Evolutionary conservation across 345 rosid genomes (phyloP), one percentile per base, ranked within the genome.

Genomic region (Eucalyptus erythrocorys): DNA sequence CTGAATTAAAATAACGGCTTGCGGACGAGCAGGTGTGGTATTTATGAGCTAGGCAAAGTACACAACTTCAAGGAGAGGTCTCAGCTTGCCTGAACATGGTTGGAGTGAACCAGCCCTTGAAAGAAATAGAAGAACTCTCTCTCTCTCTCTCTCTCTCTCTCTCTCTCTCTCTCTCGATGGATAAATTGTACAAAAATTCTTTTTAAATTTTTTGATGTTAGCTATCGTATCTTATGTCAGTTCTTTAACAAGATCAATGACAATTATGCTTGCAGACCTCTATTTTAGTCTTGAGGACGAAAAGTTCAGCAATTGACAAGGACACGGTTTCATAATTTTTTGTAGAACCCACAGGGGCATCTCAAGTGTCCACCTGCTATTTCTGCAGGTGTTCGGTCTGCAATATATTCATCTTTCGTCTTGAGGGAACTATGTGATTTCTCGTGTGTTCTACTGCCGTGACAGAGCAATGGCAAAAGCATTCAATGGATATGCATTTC

Each of bases 381-480:
- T 76, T 37, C 30, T 76, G 84, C 30, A 22, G 47, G 19, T 55
- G 85, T 37, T 89, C 45, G 13, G 86, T 86, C 17, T 66, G 15
- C 57, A 43, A 4, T 47, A 53, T 42, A 27, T 88, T 90, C 42
- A 53, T 59, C 64, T 27, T 22, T 82, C 26, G 37, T 88, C 45
- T 71, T 89, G 37, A 85, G 79, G 57, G 13, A 59, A 84, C 30
- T 88, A 40, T 43, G 45, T 76, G 48, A 10, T 26, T 43, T 45
- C 87, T 85, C 30, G 30, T 84, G 47, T n/a, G 10, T 68, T 51
- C 68, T 88, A 87, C 88, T 89, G 66, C 88, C 87, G 87, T 85
- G 32, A 43, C 55, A 64, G 89, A 89, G 88, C 89, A 87, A 94
- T 95, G 99, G 93, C 89, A 82, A 90, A 86, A 92, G 88, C 85